phyloP scores from a whole-genome alignment of 495 filamentous ascomycete species.

The Aspergillus homomorphus region DNA sequence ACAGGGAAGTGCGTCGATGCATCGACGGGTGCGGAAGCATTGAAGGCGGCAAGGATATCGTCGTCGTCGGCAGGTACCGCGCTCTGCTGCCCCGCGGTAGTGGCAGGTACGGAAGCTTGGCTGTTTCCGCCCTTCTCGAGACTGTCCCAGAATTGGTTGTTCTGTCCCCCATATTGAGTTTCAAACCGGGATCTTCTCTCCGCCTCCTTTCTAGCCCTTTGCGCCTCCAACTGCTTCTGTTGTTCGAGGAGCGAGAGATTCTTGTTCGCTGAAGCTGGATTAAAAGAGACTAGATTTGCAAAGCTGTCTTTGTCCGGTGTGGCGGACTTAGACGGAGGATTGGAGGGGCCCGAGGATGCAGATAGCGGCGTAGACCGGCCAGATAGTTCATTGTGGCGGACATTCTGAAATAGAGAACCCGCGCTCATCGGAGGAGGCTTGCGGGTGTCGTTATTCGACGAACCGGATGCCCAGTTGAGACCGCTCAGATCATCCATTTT shows the following conservation, averaged over 20 bases:
- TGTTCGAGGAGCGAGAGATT: conserved; percentile 80
- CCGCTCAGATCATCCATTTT: conserved; percentile 59
- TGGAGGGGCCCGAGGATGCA: conserved; percentile 48
- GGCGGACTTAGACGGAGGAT: conserved; percentile 51
- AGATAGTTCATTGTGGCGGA: conserved; percentile 59
- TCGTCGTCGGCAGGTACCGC: conserved; percentile 45
- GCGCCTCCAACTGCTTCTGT: conserved; percentile 75
- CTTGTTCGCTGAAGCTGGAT: conserved; percentile 57
- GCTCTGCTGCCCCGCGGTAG: conserved; percentile 48
- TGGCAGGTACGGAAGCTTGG: conserved; percentile 25
- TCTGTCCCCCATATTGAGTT: conserved; percentile 64
- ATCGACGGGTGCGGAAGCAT: conserved; percentile 58
- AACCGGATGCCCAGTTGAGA: conserved; percentile 50
- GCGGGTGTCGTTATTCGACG: conserved; percentile 27
- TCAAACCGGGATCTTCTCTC: conserved; percentile 67
- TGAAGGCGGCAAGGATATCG: conserved; percentile 63
- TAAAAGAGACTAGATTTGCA: conserved; percentile 78
- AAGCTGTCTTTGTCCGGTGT: conserved; percentile 80
- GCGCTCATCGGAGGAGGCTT: conserved; percentile 53
- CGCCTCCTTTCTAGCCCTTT: conserved; percentile 71
- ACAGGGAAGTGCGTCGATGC: conserved; percentile 58
- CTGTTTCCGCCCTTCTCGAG: conserved; percentile 49
- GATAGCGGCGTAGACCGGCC: conserved; percentile 68
- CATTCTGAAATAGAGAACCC: conserved; percentile 54
- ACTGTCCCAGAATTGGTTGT: conserved; percentile 70